These are phyloP conservation scores for Aspergillus felis DNA, from an alignment of 2,329 filamentous ascomycete species.

Conservation along the genomic window DNA sequence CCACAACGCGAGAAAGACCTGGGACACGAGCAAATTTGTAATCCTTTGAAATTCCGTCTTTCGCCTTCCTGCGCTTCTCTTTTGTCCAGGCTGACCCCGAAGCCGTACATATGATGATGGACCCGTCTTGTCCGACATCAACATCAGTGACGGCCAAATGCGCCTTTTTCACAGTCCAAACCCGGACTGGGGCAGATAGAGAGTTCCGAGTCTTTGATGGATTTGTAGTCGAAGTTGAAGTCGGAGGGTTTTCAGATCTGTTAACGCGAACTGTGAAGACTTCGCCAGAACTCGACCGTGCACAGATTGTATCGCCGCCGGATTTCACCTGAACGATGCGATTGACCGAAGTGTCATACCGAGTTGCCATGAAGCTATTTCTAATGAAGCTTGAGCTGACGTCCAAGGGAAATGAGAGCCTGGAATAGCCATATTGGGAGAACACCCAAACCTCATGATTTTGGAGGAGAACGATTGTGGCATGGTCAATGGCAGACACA, in stretches of 20 bases:
- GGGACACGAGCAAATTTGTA: slow-evolving; percentile 94
- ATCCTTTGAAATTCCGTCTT: slow-evolving; percentile 72
- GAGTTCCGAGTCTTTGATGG: slow-evolving; percentile 84
- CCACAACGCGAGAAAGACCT: slow-evolving; percentile 77
- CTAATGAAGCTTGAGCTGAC: slow-evolving; percentile 65
- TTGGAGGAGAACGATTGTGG: slow-evolving; percentile 78
- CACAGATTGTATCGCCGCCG: slow-evolving; percentile 88
- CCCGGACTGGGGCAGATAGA: slow-evolving; percentile 70
- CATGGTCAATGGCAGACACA: slow-evolving; percentile 84
- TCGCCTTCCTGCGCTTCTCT: slow-evolving; percentile 75
- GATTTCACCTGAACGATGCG: slow-evolving; percentile 73
- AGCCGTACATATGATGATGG: slow-evolving; percentile 87
- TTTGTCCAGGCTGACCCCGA: slow-evolving; percentile 92
- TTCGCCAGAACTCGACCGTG: slow-evolving; percentile 77
- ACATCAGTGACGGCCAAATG: slow-evolving; percentile 81
- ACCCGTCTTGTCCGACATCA: slow-evolving; percentile 85
- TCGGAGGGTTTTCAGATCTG: slow-evolving; percentile 58
- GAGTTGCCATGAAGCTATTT: slow-evolving; percentile 60
- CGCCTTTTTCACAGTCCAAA: slow-evolving; percentile 86
- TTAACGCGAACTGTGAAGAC: slow-evolving; percentile 81
- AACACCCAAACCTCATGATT: slow-evolving; percentile 91
- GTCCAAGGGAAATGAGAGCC: slow-evolving; percentile 76
- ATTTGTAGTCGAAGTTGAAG: slow-evolving; percentile 77
- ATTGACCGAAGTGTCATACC: slow-evolving; percentile 62
- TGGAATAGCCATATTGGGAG: slow-evolving; percentile 93